Evolutionary conservation across 75 land plant genomes (phyloP), one percentile per base, ranked within the genome.

Genomic region (Cunninghamia lanceolata): DNA sequence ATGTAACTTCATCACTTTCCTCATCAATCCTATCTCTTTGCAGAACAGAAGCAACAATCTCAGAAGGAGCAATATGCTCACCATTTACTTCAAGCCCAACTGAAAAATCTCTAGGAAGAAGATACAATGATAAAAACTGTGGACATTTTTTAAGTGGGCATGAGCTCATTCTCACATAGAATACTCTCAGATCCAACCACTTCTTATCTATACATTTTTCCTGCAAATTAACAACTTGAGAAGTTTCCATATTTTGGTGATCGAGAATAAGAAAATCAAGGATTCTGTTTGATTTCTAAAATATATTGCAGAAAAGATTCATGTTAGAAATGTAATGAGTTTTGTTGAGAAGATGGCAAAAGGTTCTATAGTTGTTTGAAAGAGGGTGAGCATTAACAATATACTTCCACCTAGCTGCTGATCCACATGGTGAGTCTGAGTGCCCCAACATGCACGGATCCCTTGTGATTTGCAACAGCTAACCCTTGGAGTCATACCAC

Each of bases 31-130:
- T 86, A 76, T 96, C 98, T 34, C 98, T 91, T n/a, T 92, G 85
- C 36, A 97, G 93, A 43, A 84, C 73, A 30, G 87, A 89, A 42
- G 91, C 86, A 35, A 85, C 88, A 19, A 89, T 91, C 54, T 94
- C 96, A 14, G 93, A 92, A 83, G 92, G 84, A 35, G 91, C 85
- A 53, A 87, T 50, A 25, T 91, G 85, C 45, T 85, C 84, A 0
- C 98, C 99, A 82, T 97, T 97, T 46, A 96, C 91, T 87, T 97
- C 99, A 13, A 96, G 84, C 66, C 92, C 87, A 13, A 94, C 93
- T 28, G 93, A 91, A 8, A 89, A 93, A 85, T 86, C 83, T n/a
- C 92, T 86, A 42, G 95, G 93, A 54, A 91, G 89, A 73, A 90
- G 91, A 74, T 92, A 87, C 42, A 97, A 89, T 13, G 93, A 91